Conservation (phyloP, 208 protist species). For the Leptomonas pyrrhocoris region DNA sequence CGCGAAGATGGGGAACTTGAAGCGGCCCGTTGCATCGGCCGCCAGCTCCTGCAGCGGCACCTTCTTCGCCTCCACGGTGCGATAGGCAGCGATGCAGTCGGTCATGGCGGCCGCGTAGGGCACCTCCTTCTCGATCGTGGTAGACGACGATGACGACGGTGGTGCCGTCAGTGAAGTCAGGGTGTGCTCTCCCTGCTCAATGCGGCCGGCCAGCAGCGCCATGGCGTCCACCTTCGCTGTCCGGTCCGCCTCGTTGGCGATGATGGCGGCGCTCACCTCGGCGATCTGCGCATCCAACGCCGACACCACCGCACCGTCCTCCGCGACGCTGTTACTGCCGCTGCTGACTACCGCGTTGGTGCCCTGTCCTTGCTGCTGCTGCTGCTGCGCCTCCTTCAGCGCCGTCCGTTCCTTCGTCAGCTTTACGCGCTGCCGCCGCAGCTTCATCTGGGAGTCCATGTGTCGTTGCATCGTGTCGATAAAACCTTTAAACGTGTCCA, state of each 20-base stretch:
- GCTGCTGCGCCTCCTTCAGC: slow-evolving; percentile 7
- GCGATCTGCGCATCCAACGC: slow-evolving; percentile 23
- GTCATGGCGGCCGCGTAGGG: slow-evolving; percentile 59
- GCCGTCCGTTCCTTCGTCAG: slow-evolving; percentile 25
- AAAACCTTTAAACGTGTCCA: slow-evolving; percentile 74
- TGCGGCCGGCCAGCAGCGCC: slow-evolving; percentile 17
- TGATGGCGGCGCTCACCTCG: slow-evolving; percentile 33
- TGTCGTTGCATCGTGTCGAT: slow-evolving; percentile 73
- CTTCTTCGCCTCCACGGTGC: slow-evolving; percentile 59
- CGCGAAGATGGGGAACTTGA: slow-evolving; percentile 85
- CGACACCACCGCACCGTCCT: slow-evolving; percentile 7
- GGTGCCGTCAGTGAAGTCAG: slow-evolving; percentile 13
- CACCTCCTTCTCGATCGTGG: slow-evolving; percentile 4
- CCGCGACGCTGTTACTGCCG: too few species aligned
- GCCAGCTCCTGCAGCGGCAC: slow-evolving; percentile 69
- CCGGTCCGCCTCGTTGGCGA: slow-evolving; percentile 36
- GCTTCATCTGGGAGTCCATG: slow-evolving; percentile 62
- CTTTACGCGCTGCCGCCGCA: slow-evolving; percentile 55
- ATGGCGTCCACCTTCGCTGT: slow-evolving; percentile 29
- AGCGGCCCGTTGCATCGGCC: slow-evolving; percentile 83
- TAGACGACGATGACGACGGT: background rate
- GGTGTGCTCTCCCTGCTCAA: slow-evolving; percentile 23
- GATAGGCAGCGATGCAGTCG: slow-evolving; percentile 77
- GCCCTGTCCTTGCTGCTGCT: background rate
- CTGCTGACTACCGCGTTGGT: too few species aligned